Evolutionary conservation across 345 rosid genomes (phyloP).

Genomic region (Streptanthus diversifolius): DNA sequence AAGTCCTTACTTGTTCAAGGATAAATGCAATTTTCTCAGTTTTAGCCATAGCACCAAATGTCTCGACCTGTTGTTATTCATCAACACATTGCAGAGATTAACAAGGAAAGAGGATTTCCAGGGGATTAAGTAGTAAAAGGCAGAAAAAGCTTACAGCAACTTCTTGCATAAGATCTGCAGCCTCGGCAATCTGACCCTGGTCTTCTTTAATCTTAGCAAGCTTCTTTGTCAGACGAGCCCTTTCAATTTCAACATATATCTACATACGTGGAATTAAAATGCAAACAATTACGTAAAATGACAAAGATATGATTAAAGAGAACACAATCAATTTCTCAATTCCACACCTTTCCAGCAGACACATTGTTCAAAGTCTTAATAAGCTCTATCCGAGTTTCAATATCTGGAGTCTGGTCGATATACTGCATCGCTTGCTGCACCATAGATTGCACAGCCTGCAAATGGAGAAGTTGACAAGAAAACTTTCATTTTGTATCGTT

Average conservation of each 20-base stretch:
- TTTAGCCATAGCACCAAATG: conserved; percentile 98
- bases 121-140: background rate
- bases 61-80: conserved; percentile 78
- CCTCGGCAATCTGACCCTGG: conserved; percentile 92
- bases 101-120: background rate
- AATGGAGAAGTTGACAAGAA: background rate
- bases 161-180: conserved; percentile 99
- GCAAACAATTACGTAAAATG: background rate
- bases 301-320: background rate
- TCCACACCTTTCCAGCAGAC: conserved; percentile 87
- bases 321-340: background rate
- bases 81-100: conserved; percentile 9
- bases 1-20: conserved; percentile 75
- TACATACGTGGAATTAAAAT: conserved; percentile 10
- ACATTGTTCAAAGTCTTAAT: conserved; percentile 79
- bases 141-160: conserved; percentile 64
- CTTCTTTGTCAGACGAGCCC: conserved; percentile 87
- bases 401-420: conserved; percentile 89
- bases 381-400: conserved; percentile 86
- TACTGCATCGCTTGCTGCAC: conserved; percentile 98
- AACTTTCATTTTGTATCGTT: background rate
- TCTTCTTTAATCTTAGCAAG: conserved; percentile 98
- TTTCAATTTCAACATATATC: conserved; percentile 98
- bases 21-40: conserved; percentile 98
- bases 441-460: conserved; percentile 91